Conservation (phyloP, 176 grass and related monocot species). For the Neostapfia colusana region DNA sequence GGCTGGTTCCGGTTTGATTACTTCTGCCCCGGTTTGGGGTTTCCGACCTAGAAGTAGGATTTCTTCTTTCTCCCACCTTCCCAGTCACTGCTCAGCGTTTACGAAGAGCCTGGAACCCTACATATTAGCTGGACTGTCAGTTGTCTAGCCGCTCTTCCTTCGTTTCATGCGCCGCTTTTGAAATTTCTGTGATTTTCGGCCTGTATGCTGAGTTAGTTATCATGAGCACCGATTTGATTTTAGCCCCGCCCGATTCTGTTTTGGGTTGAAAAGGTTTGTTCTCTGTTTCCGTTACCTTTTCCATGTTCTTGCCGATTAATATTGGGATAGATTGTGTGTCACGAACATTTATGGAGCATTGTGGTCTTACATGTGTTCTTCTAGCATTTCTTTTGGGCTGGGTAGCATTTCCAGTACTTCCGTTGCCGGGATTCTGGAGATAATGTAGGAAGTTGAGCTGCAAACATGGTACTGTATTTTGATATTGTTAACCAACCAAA, state of each 20-base stretch:
- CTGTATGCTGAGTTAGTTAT: background rate
- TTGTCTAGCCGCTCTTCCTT: background rate
- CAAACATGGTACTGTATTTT: background rate
- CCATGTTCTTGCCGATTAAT: background rate
- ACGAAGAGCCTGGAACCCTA: background rate
- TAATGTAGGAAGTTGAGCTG: background rate
- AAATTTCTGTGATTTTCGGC: background rate
- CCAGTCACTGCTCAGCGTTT: background rate
- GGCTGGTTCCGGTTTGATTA: background rate
- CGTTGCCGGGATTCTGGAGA: constrained; percentile 7
- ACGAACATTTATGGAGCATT: background rate
- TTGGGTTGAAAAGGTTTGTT: background rate
- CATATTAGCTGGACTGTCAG: background rate
- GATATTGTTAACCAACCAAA: constrained; percentile 14
- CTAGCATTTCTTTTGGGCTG: background rate
- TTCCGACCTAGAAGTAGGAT: background rate
- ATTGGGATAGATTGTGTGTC: background rate
- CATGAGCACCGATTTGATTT: background rate
- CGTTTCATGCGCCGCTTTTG: background rate
- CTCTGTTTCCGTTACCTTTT: background rate
- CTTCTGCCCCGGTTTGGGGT: background rate
- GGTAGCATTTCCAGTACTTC: background rate
- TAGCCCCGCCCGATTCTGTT: background rate
- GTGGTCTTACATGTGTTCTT: background rate
- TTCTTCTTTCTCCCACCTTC: background rate